Percentiles rank a stretch among this genome's conserved stretches.
phyloP scores from a whole-genome alignment of 2,329 filamentous ascomycete genomes.

The Diaporthe caulivora region DNA sequence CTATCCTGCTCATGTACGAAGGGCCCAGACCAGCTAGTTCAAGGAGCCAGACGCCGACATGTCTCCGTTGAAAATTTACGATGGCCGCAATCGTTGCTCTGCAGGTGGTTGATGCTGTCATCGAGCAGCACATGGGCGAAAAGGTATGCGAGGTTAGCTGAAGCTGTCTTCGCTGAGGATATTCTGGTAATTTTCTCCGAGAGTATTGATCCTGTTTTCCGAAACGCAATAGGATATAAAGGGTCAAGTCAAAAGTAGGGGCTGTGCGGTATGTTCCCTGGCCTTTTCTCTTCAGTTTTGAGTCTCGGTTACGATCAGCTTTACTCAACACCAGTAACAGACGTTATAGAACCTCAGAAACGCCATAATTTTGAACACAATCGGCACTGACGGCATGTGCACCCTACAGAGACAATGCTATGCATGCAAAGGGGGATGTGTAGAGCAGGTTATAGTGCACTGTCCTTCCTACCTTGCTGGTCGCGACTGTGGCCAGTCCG shows the following conservation, averaged over 20 bases:
- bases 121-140: neutral
- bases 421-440: constrained; percentile 25
- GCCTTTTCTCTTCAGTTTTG: neutral
- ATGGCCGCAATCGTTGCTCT: constrained; percentile 4
- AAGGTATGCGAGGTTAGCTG: neutral
- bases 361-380: neutral
- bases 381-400: neutral
- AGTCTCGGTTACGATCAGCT: neutral
- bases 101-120: constrained; percentile 1
- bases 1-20: neutral
- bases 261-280: neutral
- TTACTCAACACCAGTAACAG: neutral
- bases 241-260: neutral
- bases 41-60: neutral
- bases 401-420: constrained; percentile 18
- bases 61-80: neutral
- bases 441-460: constrained; percentile 17
- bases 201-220: too few relatives aligned
- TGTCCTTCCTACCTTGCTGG: constrained; percentile 10
- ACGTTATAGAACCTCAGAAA: neutral
- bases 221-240: neutral
- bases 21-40: constrained; percentile 14
- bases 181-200: neutral
- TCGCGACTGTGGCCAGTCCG: constrained; percentile 27
- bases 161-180: neutral